Base-by-base conservation (phyloP, 2,329 filamentous ascomycete genomes). In the Fusarium heterosporum region DNA sequence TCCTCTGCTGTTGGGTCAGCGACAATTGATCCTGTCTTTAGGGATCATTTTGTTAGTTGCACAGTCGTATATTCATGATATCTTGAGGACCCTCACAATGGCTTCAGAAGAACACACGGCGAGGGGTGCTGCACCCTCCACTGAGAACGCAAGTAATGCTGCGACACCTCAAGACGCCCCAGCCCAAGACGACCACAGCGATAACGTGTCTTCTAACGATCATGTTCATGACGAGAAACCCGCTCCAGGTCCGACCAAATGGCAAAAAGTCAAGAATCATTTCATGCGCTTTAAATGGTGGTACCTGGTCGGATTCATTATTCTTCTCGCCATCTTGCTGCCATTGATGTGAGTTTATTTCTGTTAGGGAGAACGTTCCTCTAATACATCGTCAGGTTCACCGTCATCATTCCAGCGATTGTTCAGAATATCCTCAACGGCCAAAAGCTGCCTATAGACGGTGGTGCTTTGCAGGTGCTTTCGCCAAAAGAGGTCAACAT, bases 341-440 rank as follows among this genome's bases (percentile, higher is more conserved):
- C 82, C 82, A 1, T 69, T 84, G 17, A 63, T 83, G 82, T 84
- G 74, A 75, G 81, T 77, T 14, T 2, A 4, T 19, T 3, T 17
- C 9, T 4, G 13, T n/a, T 10, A 26, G 2, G 7, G n/a, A 29
- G 6, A 7, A 8, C 5, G 11, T 13, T 4, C 2, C 4, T 17
- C 22, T 34, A 10, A 43, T 7, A 3, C 11, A 10, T 6, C n/a
- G 7, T 17, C 25, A 84, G 83, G 29, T 84, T 84, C 73, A 73
- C 78, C 19, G 76, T 83, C 17, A 79, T 81, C 9, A 76, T 84
- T 28, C 83, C 82, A 2, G 78, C 78, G n/a, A 78, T 84, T 30
- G 78, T 82, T 2, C 81, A 83, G 61, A 68, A 73, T 28, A 80
- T 84, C 19, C 77, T 85, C 55, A 76, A 80, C 28, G 66, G 76